Evolutionary conservation across 2,329 filamentous ascomycete genomes (phyloP).

Genomic region (Cephalotrichum gorgonifer): DNA sequence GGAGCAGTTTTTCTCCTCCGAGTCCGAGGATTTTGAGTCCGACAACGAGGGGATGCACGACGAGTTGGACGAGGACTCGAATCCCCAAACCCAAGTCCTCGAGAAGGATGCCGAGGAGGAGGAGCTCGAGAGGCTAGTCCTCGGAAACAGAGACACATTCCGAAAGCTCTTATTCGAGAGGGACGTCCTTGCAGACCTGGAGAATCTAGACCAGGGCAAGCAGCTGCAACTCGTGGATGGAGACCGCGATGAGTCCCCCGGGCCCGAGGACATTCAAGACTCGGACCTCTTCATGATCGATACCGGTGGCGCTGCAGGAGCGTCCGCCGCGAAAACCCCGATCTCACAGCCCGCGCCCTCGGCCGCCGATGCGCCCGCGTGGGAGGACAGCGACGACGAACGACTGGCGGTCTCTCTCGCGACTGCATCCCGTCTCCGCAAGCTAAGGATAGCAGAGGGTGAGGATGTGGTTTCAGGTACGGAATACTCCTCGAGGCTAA

Average conservation of each 20-base stretch:
- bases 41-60: conserved; percentile 17
- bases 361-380: conserved; percentile 45
- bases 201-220: conserved; percentile 19
- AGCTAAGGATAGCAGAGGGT: conserved; percentile 67
- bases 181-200: conserved; percentile 25
- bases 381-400: conserved; percentile 96
- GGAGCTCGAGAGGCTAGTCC: conserved; percentile 77
- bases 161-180: conserved; percentile 57
- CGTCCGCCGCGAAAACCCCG: not conserved
- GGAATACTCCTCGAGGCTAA: conserved; percentile 73
- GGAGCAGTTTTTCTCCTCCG: conserved; percentile 11
- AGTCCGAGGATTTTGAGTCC: conserved; percentile 10
- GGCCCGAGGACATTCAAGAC: conserved; percentile 54
- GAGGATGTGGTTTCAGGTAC: conserved; percentile 81
- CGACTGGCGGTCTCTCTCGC: conserved; percentile 74
- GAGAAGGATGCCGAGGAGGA: conserved; percentile 77
- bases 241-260: conserved; percentile 19
- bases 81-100: conserved; percentile 13
- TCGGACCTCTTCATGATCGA: conserved; percentile 81
- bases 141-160: conserved; percentile 81
- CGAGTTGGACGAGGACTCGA: conserved; percentile 15
- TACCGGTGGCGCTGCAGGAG: conserved; percentile 15
- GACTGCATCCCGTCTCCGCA: conserved; percentile 63
- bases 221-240: conserved; percentile 15
- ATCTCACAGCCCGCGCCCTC: not conserved